Conservation (phyloP, 176 grass and related monocot species). For the Hordeum marinum region DNA sequence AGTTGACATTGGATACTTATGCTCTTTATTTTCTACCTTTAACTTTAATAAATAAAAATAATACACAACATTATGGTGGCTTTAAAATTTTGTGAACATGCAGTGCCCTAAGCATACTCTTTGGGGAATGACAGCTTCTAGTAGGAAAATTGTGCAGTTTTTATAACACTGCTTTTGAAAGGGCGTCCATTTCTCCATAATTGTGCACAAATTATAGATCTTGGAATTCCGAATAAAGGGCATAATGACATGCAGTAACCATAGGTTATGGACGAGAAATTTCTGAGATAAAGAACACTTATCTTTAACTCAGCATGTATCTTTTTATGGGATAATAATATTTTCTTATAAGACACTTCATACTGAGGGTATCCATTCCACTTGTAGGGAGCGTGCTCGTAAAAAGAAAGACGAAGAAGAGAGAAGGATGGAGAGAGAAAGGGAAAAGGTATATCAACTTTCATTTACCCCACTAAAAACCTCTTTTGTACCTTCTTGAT, state of each 20-base stretch:
- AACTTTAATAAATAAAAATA: background rate
- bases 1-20: conserved; percentile 5
- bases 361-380: background rate
- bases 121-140: background rate
- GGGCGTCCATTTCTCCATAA: background rate
- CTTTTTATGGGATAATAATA: background rate
- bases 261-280: background rate
- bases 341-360: conserved; percentile 4
- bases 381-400: conserved; percentile 76
- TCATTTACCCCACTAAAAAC: background rate
- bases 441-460: conserved; percentile 64
- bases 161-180: background rate
- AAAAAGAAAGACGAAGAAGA: conserved; percentile 99
- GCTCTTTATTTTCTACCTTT: conserved; percentile 8
- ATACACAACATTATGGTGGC: background rate
- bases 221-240: background rate
- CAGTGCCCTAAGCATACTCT: background rate
- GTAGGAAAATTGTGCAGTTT: background rate
- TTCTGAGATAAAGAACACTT: background rate
- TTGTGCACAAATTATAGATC: background rate
- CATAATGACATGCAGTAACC: background rate
- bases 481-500: background rate
- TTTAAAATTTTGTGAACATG: background rate
- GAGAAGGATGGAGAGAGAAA: conserved; percentile 94
- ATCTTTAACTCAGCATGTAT: background rate